Conservation (phyloP, 257 asterid genomes). For the Buddleja alternifolia region DNA sequence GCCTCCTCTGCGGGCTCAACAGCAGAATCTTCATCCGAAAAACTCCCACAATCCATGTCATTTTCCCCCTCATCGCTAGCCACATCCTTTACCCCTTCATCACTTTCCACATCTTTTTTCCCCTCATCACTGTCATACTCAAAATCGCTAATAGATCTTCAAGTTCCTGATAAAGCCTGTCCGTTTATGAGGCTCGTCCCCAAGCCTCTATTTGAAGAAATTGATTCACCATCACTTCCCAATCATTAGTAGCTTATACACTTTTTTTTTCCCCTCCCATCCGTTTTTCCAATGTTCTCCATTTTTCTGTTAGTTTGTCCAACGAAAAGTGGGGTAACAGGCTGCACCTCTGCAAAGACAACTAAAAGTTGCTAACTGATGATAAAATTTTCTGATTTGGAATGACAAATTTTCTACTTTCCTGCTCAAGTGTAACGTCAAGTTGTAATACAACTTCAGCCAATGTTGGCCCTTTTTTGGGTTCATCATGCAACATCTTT, state of each 20-base stretch:
- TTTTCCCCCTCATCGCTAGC: constrained; percentile 52
- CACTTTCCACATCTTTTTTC: too few species aligned
- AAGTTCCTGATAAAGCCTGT: too few species aligned
- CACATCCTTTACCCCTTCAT: too few species aligned
- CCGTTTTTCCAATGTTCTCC: constrained; percentile 21
- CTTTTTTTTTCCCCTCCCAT: constrained; percentile 18
- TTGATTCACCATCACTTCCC: too few species aligned
- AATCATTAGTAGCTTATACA: constrained; percentile 24
- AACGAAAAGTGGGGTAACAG: background rate
- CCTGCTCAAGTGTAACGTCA: constrained; percentile 46
- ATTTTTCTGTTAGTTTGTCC: constrained; percentile 5
- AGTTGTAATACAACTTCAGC: constrained; percentile 50
- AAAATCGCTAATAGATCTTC: too few species aligned
- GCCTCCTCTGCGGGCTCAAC: too few species aligned
- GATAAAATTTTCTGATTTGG: constrained; percentile 9
- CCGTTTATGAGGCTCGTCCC: too few species aligned
- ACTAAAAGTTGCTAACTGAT: constrained; percentile 11
- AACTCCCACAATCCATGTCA: constrained; percentile 56
- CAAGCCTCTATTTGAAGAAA: too few species aligned
- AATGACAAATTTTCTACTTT: constrained; percentile 14
- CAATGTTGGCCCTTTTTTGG: constrained; percentile 55
- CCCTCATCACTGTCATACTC: too few species aligned
- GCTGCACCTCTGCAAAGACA: background rate
- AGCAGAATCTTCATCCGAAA: too few species aligned
- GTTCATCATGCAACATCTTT: constrained; percentile 47